Conservation (phyloP, 2,329 filamentous ascomycete genomes). For the Pseudonectria buxi region DNA sequence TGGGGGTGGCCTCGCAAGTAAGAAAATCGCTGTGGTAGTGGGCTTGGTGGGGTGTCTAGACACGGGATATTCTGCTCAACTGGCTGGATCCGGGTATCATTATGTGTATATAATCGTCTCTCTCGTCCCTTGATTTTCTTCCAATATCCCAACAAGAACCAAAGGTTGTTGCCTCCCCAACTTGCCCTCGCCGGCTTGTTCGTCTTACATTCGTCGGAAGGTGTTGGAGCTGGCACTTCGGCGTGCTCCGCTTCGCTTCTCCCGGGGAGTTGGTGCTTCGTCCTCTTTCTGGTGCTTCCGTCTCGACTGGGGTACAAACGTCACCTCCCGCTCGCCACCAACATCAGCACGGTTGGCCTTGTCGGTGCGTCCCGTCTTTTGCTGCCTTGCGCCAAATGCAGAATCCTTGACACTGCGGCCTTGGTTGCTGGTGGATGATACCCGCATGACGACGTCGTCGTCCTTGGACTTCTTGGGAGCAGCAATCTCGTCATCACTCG, state of each 20-base stretch:
- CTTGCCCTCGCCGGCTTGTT: constrained; percentile 16
- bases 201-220: constrained; percentile 56
- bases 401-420: constrained; percentile 49
- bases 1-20: constrained; percentile 18
- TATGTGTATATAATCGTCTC: constrained; percentile 23
- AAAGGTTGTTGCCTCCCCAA: constrained; percentile 17
- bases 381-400: constrained; percentile 49
- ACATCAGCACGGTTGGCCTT: constrained; percentile 42
- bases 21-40: not conserved
- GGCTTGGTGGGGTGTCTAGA: not conserved
- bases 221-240: constrained; percentile 72
- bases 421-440: constrained; percentile 62
- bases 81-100: constrained; percentile 26
- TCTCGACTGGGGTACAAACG: constrained; percentile 59
- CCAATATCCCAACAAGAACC: constrained; percentile 15
- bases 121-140: constrained; percentile 17
- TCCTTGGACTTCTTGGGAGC: constrained; percentile 18
- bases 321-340: constrained; percentile 60
- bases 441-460: constrained; percentile 52
- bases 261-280: constrained; percentile 23
- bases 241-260: constrained; percentile 37
- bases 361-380: constrained; percentile 40
- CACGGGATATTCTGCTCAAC: constrained; percentile 8
- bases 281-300: constrained; percentile 41
- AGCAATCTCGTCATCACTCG: constrained; percentile 32